Conservation (phyloP, 257 asterid genomes). For the Perilla frutescens region DNA sequence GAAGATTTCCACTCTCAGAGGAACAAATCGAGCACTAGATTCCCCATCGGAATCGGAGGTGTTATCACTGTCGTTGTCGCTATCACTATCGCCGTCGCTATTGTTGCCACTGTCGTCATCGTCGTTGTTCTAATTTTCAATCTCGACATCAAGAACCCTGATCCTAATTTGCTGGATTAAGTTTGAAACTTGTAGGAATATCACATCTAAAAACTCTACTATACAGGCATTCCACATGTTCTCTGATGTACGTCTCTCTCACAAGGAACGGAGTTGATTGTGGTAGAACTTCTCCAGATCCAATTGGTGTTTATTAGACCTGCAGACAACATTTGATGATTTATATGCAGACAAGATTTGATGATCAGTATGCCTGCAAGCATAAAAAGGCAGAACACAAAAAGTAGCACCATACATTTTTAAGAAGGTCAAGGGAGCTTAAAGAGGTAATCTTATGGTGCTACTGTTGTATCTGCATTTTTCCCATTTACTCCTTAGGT, state of each 20-base stretch:
- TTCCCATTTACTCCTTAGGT: conserved; percentile 1
- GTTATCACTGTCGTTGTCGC: not conserved
- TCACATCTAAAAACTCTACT: conserved; percentile 99
- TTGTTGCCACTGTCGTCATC: not conserved
- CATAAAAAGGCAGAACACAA: conserved; percentile 35
- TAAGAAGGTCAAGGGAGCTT: conserved; percentile 27
- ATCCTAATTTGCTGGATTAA: conserved; percentile 54
- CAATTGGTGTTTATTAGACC: conserved; percentile 50
- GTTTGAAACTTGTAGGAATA: conserved; percentile 91
- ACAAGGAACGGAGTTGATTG: conserved; percentile 66
- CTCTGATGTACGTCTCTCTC: conserved; percentile 98
- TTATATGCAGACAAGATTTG: conserved; percentile 97
- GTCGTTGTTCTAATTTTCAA: not conserved
- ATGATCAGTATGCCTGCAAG: conserved; percentile 80
- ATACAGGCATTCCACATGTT: conserved; percentile 98
- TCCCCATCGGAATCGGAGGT: not conserved
- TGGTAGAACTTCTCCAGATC: no score
- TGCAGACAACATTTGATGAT: conserved; percentile 52
- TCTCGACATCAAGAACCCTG: not conserved
- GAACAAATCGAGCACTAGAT: not conserved
- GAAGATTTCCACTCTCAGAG: not conserved
- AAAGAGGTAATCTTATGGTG: conserved; percentile 26
- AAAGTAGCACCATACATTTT: conserved; percentile 31
- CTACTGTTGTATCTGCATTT: conserved; percentile 9
- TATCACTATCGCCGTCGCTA: not conserved